Percentiles rank a stretch among this genome's conserved stretches.
phyloP scores from a whole-genome alignment of 345 rosid genomes.

The Cardamine occulta region DNA sequence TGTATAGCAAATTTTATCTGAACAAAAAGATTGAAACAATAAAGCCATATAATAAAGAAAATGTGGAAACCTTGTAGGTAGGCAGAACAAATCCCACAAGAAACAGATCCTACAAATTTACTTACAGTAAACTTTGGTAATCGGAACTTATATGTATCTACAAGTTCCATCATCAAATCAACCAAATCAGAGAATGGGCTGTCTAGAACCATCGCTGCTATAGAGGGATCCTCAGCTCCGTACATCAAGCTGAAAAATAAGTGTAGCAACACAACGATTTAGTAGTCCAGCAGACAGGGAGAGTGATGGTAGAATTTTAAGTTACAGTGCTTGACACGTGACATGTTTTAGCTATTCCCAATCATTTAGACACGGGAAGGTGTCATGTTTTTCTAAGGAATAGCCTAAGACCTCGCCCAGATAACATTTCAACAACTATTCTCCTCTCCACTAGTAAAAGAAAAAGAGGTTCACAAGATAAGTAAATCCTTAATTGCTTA shows the following conservation, averaged over 20 bases:
- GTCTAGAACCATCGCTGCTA: constrained; percentile 95
- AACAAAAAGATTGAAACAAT: constrained; percentile 19
- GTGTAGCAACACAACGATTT: constrained; percentile 17
- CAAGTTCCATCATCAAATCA: constrained; percentile 95
- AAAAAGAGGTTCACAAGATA: background rate
- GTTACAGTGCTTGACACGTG: background rate
- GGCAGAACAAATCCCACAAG: background rate
- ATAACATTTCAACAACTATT: background rate
- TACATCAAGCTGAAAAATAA: constrained; percentile 71
- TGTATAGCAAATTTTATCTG: constrained; percentile 97
- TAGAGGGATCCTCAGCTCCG: constrained; percentile 97
- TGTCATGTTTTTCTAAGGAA: background rate
- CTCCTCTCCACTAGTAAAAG: background rate
- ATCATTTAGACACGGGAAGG: constrained; percentile 10
- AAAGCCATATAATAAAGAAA: background rate
- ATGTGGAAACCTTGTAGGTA: constrained; percentile 5
- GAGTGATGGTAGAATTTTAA: background rate
- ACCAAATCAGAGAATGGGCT: constrained; percentile 96
- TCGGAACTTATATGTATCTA: constrained; percentile 78
- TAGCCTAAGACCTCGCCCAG: background rate
- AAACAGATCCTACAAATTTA: constrained; percentile 24
- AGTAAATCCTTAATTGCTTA: constrained; percentile 1
- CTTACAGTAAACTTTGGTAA: constrained; percentile 93
- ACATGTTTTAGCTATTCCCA: constrained; percentile 1
- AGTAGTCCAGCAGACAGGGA: constrained; percentile 13